Base-by-base conservation (phyloP, 306 rosid species). In the Dalbergia oliveri region DNA sequence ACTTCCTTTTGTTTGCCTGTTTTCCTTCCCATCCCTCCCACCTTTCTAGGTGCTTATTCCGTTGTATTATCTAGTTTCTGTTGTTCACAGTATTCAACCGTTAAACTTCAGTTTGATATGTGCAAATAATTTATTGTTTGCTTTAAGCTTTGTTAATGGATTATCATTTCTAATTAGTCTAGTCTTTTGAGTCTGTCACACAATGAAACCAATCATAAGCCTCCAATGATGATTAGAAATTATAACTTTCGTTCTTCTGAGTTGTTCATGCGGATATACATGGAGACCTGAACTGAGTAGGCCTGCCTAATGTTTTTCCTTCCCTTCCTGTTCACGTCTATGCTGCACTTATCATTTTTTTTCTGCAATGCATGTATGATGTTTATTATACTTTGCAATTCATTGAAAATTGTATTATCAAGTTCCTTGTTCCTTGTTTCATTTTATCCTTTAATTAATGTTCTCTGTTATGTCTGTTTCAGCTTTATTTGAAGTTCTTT, bases 261-360 rank as follows among this genome's bases (percentile, higher is more conserved):
- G 57, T 76, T 72, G 11, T 49, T 19, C 84, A 44, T 87, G 89
- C 59, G 84, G 90, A 79, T 76, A 13, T 66, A 19, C 3, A 76
- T 85, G 90, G 86, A 87, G 87, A 87, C 89, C 84, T 89, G 88
- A 86, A 79, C 88, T 88, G 90, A 88, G 76, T 90, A 80, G 85
- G 86, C 87, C 72, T 77, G 9, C 31, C 31, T 4, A 18, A 26
- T 26, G 31, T 26, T 26, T 26, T 26, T 43, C 4, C 33, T 35
- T 6, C 8, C 11, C 8, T 57, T 33, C 9, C 9, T 7, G 43
- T 9, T 56, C 8, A 11, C 11, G 1, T 35, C 4, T 39, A 8
- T 35, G 69, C 7, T 37, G 14, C 21, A 39, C 14, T 64, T 15
- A 9, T 43, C 4, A 0, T 34, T 61, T 26, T 26, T 44, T 44